Evolutionary conservation across 2,329 filamentous ascomycete species (phyloP), one percentile per base, ranked within the genome.

Genomic region (Tothia fuscella): DNA sequence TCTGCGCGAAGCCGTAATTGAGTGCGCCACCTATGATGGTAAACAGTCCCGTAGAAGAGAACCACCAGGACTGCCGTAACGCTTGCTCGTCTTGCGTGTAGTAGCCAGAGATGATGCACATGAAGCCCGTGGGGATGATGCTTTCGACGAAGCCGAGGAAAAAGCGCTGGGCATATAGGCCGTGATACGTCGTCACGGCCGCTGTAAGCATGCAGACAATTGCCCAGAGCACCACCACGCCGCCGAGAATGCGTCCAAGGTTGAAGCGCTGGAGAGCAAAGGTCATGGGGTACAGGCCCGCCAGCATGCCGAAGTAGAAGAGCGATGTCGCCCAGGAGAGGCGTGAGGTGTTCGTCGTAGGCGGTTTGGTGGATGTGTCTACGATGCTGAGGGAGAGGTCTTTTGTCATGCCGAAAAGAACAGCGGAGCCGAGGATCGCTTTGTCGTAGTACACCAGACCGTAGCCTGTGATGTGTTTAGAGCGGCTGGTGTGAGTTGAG

Each of bases 241-340:
- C 64, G 10, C 80, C 79, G 3, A 87, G 68, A 2, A 81, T 72
- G 35, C 70, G 67, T n/a, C 76, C 72, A 2, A 76, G 67, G 45
- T 75, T 66, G 62, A 84, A 82, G 16, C 74, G 72, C 56, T 87
- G 82, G 1, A 84, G 64, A 0, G 73, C 64, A 46, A 80, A 83
- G 0, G 78, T 79, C 72, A 85, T 76, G 2, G 81, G 82, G 47
- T 84, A 86, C 3, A 82, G 63, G 0, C 82, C 82, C 0, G 72
- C 76, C 2, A 88, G 67, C 79, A 83, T 82, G 28, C 82, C 82
- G 49, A 87, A 85, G 63, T 86, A 87, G 63, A 87, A 86, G 51
- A 85, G 67, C 0, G 79, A 85, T 0, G 80, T 86, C 2, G 82
- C 82, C 82, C 81, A 87, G 49, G 72, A 78, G 21, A 87, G 70